Base-by-base conservation (phyloP, 352 stramenopile species). In the Globisporangium takayamanum region DNA sequence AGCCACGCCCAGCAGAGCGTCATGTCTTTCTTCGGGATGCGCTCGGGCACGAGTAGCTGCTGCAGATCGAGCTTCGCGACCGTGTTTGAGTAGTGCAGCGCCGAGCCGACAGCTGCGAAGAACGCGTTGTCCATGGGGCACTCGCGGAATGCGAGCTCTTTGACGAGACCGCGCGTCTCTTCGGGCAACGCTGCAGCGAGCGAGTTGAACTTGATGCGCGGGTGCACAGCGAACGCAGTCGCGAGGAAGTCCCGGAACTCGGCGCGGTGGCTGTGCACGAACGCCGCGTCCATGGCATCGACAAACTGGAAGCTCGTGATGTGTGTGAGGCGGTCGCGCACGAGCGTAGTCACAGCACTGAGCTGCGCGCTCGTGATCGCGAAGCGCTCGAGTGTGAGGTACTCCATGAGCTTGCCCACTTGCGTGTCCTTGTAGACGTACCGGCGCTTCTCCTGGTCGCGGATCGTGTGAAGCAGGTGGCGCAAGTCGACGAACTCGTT, bases 351-450 rank as follows among this genome's bases (percentile, higher is more conserved):
- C 36, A 82, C 60, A 20, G 69, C 74, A 28, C 71, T 70, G 59
- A 82, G 66, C 67, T 82, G 73, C 52, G 70, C 49, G 41, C 74
- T 57, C 61, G 61, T 80, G 58, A 78, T 72, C 15, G 65, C 66
- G 57, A 80, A 82, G 66, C 74, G 69, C 44, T 62, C 57, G 56
- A 82, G 62, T 42, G 70, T 69, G n/a, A 82, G 62, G 60, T 74
- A 82, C 66, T 82, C 73, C 63, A 82, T 80, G 41, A 82, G 68
- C 37, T 82, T 79, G 57, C 73, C 73, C 52, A 82, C 73, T 53
- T 80, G 73, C 18, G 63, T 82, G 59, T 74, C 69, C 55, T 80
- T 60, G 62, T 69, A 82, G 55, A 82, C 71, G 54, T 80, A 82
- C 45, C 69, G 70, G 10, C 69, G 71, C 59, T 74, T 63, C 44